These are phyloP conservation scores for Stachybotrys echinatus DNA, from an alignment of 2,329 filamentous ascomycete species.

Conservation along the genomic window DNA sequence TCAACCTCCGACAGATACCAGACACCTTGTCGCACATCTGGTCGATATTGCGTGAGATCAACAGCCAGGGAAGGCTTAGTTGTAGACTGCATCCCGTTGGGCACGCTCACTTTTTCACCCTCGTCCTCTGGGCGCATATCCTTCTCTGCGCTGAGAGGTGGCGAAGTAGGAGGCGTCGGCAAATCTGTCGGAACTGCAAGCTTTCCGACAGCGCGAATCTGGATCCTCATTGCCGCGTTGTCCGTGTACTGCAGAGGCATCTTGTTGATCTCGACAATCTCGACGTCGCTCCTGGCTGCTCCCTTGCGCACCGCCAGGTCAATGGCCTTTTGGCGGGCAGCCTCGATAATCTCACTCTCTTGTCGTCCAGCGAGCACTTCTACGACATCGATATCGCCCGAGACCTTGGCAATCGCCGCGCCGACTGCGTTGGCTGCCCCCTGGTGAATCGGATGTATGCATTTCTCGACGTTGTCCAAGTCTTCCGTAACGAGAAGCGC, in stretches of 20 bases:
- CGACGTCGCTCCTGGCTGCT: conserved; percentile 24
- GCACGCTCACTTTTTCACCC: conserved; percentile 18
- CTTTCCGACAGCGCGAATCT: conserved; percentile 26
- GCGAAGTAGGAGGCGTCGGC: conserved; percentile 13
- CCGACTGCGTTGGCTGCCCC: conserved; percentile 57
- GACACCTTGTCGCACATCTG: conserved; percentile 20
- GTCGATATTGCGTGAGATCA: conserved; percentile 22
- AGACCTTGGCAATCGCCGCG: conserved; percentile 52
- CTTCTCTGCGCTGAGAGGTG: conserved; percentile 1
- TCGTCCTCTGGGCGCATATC: conserved; percentile 14
- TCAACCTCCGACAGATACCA: conserved; percentile 32
- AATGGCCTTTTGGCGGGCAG: conserved; percentile 28
- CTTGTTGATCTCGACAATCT: conserved; percentile 40
- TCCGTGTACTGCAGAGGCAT: conserved; percentile 31
- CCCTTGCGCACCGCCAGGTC: conserved; percentile 24
- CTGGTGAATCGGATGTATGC: conserved; percentile 44
- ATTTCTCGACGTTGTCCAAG: conserved; percentile 43
- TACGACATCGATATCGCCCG: conserved; percentile 47
- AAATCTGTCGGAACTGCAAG: conserved; percentile 21
- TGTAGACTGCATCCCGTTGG: conserved; percentile 20
- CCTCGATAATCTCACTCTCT: conserved; percentile 30
- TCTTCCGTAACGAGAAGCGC: conserved; percentile 43
- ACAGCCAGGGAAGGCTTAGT: conserved; percentile 23
- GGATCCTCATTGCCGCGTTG: conserved; percentile 26
- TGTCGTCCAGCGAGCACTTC: conserved; percentile 35